These are phyloP conservation scores for Pistacia integerrima DNA, from an alignment of 345 rosid species.

Conservation along the genomic window DNA sequence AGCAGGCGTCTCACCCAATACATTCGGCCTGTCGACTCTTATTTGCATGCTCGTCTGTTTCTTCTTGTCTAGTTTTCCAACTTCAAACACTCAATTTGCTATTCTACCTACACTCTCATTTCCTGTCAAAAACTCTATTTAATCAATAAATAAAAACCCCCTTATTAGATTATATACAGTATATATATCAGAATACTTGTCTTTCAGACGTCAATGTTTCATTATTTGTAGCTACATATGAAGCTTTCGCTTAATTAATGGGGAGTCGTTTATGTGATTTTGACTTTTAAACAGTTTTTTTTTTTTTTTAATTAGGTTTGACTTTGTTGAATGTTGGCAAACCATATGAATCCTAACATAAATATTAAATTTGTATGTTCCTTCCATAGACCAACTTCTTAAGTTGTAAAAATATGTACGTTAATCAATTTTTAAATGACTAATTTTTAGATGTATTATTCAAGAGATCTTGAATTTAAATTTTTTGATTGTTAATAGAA, in stretches of 20 bases:
- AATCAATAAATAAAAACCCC: background rate
- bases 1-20: slow-evolving; percentile 28
- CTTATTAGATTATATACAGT: no score
- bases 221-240: background rate
- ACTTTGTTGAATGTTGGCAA: background rate
- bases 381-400: background rate
- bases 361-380: background rate
- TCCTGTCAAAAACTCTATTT: background rate
- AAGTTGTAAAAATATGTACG: background rate
- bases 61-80: slow-evolving; percentile 20
- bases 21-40: slow-evolving; percentile 29
- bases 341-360: background rate
- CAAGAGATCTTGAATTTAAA: no score
- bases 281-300: background rate
- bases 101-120: no score
- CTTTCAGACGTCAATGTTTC: no score
- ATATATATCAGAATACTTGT: no score
- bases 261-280: background rate
- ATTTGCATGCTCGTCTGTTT: slow-evolving; percentile 24
- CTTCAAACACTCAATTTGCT: background rate
- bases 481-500: no score
- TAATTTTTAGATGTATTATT: no score
- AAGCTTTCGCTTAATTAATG: background rate
- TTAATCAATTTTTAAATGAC: no score
- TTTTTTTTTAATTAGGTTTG: background rate